These are phyloP conservation scores for Apiotrichum laibachii DNA, from an alignment of 1,284 basidiomycete genomes.

Conservation along the genomic window DNA sequence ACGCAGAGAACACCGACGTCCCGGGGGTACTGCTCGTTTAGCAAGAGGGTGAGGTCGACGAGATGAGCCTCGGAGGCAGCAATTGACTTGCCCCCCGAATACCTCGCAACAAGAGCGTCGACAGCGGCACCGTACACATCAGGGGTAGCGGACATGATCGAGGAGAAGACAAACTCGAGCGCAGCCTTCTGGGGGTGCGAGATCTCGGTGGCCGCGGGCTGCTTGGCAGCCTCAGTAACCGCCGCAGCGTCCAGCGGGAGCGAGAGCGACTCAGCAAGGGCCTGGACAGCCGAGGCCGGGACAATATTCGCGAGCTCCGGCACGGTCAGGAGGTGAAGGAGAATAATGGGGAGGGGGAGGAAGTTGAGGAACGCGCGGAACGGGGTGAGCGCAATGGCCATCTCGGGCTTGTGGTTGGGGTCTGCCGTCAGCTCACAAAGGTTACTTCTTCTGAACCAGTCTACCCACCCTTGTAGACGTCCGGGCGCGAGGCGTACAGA, in stretches of 20 bases:
- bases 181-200: conserved; percentile 58
- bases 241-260: conserved; percentile 36
- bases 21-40: conserved; percentile 80
- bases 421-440: conserved; percentile 19
- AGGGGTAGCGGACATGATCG: conserved; percentile 73
- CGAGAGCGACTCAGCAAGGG: conserved; percentile 59
- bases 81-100: conserved; percentile 54
- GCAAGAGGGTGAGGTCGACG: conserved; percentile 65
- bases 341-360: conserved; percentile 59
- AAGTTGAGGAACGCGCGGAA: conserved; percentile 70
- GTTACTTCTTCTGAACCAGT: no score
- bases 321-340: conserved; percentile 62
- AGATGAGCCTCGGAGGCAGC: conserved; percentile 54
- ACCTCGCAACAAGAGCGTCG: conserved; percentile 62
- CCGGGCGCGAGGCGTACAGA: conserved; percentile 70
- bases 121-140: conserved; percentile 60
- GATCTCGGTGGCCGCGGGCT: conserved; percentile 16
- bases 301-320: conserved; percentile 77
- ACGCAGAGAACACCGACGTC: conserved; percentile 95
- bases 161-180: conserved; percentile 71
- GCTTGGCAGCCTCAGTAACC: conserved; percentile 20
- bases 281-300: conserved; percentile 52
- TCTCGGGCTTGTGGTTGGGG: conserved; percentile 68
- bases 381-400: conserved; percentile 90
- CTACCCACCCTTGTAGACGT: conserved; percentile 80